Conservation (phyloP, 2,329 filamentous ascomycete genomes). For the Beauveria caledonica region DNA sequence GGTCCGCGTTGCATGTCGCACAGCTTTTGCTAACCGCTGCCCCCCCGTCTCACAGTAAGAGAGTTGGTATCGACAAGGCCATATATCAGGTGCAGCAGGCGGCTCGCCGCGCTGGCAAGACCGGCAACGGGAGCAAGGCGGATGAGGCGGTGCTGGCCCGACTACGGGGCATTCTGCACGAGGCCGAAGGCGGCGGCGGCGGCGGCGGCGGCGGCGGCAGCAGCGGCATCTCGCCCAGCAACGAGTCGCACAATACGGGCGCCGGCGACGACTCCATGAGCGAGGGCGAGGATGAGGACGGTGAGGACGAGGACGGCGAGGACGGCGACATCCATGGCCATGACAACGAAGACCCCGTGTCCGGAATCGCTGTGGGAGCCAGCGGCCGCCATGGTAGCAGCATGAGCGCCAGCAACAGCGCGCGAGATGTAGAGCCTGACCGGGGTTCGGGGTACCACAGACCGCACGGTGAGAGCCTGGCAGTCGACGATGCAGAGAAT, state of each 20-base stretch:
- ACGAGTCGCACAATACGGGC: constrained; percentile 7
- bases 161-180: constrained; percentile 32
- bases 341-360: constrained; percentile 14
- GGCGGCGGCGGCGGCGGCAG: no score
- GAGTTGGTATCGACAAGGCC: constrained; percentile 65
- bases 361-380: not conserved
- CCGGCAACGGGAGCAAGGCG: constrained; percentile 27
- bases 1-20: not conserved
- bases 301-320: constrained; percentile 19
- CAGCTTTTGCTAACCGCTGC: constrained; percentile 8
- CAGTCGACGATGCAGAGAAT: constrained; percentile 67
- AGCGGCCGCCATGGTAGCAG: not conserved
- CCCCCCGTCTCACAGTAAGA: constrained; percentile 49
- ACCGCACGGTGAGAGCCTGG: constrained; percentile 41
- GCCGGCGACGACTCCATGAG: constrained; percentile 17
- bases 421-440: not conserved
- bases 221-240: constrained; percentile 15
- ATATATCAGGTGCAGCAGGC: constrained; percentile 68
- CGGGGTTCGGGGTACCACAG: not conserved
- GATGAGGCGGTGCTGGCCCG: constrained; percentile 38
- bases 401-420: not conserved
- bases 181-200: constrained; percentile 13
- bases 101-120: constrained; percentile 39
- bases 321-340: constrained; percentile 20
- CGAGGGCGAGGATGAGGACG: constrained; percentile 12